A percentile compares a stretch with the other conserved stretches of the same genome.
These are phyloP conservation scores for Pichia exigua DNA, from an alignment of 805 yeast species.

Conservation along the genomic window DNA sequence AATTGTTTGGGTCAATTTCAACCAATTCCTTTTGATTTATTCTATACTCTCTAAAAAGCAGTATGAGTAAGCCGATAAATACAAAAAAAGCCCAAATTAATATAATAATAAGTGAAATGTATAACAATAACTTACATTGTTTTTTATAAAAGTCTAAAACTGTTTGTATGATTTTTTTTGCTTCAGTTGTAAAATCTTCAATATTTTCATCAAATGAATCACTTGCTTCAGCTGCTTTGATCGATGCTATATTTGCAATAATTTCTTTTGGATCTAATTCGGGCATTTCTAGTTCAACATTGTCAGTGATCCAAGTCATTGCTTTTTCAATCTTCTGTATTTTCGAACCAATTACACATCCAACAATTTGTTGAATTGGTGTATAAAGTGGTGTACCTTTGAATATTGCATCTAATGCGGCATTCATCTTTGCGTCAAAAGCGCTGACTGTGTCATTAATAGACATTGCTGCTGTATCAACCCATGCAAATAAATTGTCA, in stretches of 20 bases:
- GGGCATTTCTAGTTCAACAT: conserved; percentile 56
- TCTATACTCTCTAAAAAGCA: conserved; percentile 9
- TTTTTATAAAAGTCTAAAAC: conserved; percentile 29
- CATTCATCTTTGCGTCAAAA: conserved; percentile 54
- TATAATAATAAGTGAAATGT: conserved; percentile 37
- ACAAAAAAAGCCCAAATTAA: conserved; percentile 43
- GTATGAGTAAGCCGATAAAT: conserved; percentile 13
- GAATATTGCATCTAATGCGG: conserved; percentile 51
- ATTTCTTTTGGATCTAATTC: conserved; percentile 24
- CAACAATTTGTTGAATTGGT: conserved; percentile 61
- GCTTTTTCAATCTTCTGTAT: conserved; percentile 60
- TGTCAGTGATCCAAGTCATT: conserved; percentile 65
- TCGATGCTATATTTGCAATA: conserved; percentile 6
- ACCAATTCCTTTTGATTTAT: background rate
- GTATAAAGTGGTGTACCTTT: conserved; percentile 57
- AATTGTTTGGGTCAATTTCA: background rate
- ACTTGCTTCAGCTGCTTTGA: conserved; percentile 5
- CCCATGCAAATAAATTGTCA: conserved; percentile 57
- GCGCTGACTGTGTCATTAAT: conserved; percentile 53
- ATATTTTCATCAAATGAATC: conserved; percentile 7
- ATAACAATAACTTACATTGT: conserved; percentile 37
- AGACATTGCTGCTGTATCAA: conserved; percentile 46
- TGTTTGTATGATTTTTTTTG: conserved; percentile 20
- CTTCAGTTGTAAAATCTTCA: conserved; percentile 18
- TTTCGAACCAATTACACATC: conserved; percentile 75